Base-by-base conservation (phyloP, 768 basidiomycete genomes). In the Tephrocybe sp. region DNA sequence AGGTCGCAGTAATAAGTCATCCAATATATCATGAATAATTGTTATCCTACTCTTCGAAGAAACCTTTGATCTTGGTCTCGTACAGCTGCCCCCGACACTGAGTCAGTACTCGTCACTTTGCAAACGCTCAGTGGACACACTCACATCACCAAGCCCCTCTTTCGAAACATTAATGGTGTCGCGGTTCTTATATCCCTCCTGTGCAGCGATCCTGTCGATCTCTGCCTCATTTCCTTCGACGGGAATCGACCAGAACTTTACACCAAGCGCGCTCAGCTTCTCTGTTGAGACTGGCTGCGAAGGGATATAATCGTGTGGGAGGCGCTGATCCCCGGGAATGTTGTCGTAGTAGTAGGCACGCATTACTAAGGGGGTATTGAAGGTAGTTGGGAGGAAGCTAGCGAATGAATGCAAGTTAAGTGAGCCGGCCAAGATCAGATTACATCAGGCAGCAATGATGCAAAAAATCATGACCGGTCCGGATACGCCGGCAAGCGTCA, bases 111-210 rank as follows among this genome's bases (percentile, higher is more conserved):
- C 50, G 34, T 5, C 25, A 4, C 18, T 43, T 14, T 21, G 42
- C 20, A 12, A 20, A 20, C 41, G 20, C 25, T 32, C 26, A 26
- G 14, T 20, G 28, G n/a, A n/a, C n/a, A n/a, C n/a, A 68, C 73
- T 20, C 56, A 80, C 74, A 51, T 90, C 90, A 1, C 93, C 94
- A 42, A 98, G 71, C 0, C 84, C 88, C 59, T 81, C 84, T 62
- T 84, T 85, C 7, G 86, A 87, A 11, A 92, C 82, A 54, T 86
- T 84, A 61, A 94, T 86, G 48, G 73, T 74, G 55, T 96, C 93
- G 46, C 88, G 74, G 67, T 93, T 93, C 72, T 88, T 91, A 76
- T 95, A 95, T 14, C 76, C 81, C 18, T 84, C 68, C 66, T 88
- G 77, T 44, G 72, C 69, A 1, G 92, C 88, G 49, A 94, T 68